Base-by-base conservation (phyloP, 2,329 filamentous ascomycete species). In the Thielaviopsis punctulata region DNA sequence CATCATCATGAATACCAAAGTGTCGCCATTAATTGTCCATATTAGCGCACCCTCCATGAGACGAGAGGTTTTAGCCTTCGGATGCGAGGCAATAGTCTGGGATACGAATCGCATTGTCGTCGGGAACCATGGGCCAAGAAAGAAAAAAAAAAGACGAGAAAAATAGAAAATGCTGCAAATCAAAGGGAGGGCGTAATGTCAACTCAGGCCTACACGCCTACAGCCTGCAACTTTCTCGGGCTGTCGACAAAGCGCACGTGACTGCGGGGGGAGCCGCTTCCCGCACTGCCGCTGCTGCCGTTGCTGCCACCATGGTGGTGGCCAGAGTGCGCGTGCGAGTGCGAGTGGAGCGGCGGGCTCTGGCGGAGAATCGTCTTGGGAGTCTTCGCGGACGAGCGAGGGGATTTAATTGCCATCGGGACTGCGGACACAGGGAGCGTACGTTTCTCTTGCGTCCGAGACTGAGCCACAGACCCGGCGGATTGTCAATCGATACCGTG, bases 401-500 rank as follows among this genome's bases (percentile, higher is more conserved):
- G 47, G 44, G 49, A 49, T 49, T 52, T 52, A 25, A 55, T 55
- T 46, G 49, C 53, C 50, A 55, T 47, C 53, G 53, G 53, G 45
- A 45, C 50, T 49, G 53, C 49, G 41, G 49, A 52, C 53, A 52
- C 49, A 52, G 53, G 46, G 45, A 51, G 43, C 48, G 52, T 54
- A 54, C 44, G 52, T 54, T 54, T 54, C 52, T 54, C 52, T 39
- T 51, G 41, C 44, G 49, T 52, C 53, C 50, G 49, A 65, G 66
- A 64, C 62, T 66, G 63, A 52, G 75, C 76, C 66, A 68, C 72
- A 77, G 77, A 71, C 78, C 78, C 79, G 79, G 82, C 79, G 75
- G 74, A 77, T 78, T 79, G 79, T 90, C 87, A 98, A 82, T 95
- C 90, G 77, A 96, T 95, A 67, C 89, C 90, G 70, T 98, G 88